These are phyloP conservation scores for Dothiorella sarmentorum DNA, from an alignment of 2,329 filamentous ascomycete genomes.

Conservation along the genomic window DNA sequence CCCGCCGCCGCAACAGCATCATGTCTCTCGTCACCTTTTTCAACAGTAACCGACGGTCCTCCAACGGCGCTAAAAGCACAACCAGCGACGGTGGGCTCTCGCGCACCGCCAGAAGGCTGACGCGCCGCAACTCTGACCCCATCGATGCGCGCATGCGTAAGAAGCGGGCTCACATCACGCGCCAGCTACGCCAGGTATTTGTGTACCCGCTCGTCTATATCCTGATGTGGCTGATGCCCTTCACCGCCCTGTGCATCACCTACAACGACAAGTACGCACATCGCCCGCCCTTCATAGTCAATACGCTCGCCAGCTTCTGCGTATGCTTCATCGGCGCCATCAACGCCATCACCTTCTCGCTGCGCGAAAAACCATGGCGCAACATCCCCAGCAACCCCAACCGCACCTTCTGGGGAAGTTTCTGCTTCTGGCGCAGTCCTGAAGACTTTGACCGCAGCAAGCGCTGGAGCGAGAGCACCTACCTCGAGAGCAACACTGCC, in stretches of 20 bases:
- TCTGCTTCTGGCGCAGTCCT: constrained; percentile 20
- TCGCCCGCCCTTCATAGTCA: constrained; percentile 56
- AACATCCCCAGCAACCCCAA: constrained; percentile 48
- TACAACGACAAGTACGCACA: constrained; percentile 53
- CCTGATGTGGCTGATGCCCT: constrained; percentile 68
- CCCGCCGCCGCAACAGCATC: background rate
- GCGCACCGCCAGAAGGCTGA: background rate
- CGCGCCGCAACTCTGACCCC: background rate
- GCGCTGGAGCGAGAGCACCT: background rate
- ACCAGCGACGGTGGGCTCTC: no score
- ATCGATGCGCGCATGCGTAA: background rate
- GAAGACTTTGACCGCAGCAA: background rate
- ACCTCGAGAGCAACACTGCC: background rate
- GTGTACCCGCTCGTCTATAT: constrained; percentile 74
- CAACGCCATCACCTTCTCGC: constrained; percentile 65
- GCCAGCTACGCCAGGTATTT: constrained; percentile 69
- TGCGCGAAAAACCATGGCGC: constrained; percentile 69
- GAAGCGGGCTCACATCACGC: constrained; percentile 56
- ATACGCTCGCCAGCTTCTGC: constrained; percentile 54
- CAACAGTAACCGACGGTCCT: background rate
- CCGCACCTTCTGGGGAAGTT: constrained; percentile 38
- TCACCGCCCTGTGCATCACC: constrained; percentile 60
- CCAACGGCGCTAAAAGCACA: background rate
- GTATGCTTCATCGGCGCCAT: constrained; percentile 64
- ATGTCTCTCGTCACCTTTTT: background rate